Conservation (phyloP, 306 rosid species). For the Cicer bijugum region DNA sequence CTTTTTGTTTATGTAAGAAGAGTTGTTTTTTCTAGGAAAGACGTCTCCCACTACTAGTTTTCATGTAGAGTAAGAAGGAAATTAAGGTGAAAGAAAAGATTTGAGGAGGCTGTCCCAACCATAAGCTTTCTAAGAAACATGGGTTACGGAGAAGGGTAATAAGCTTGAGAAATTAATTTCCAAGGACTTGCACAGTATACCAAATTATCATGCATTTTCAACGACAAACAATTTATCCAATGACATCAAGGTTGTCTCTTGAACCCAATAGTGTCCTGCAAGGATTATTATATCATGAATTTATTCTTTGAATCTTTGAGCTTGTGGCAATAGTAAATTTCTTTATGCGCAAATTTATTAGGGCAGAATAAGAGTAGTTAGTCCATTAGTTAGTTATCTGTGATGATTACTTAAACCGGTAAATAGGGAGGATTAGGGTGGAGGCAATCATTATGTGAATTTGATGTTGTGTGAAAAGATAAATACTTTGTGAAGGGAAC, state of each 20-base stretch:
- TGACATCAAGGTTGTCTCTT: neutral
- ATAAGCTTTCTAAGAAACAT: too few relatives aligned
- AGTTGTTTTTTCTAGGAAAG: conserved; percentile 20
- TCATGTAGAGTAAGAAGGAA: conserved; percentile 7
- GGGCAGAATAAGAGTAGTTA: neutral
- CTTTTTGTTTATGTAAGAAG: too few relatives aligned
- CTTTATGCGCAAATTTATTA: neutral
- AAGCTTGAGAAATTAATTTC: too few relatives aligned
- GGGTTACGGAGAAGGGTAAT: too few relatives aligned
- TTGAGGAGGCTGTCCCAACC: neutral
- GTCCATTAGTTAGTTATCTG: neutral
- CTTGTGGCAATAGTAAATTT: neutral
- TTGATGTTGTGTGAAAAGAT: neutral
- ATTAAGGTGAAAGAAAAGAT: conserved; percentile 1
- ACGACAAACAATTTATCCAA: neutral
- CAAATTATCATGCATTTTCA: neutral
- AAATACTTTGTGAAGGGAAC: neutral
- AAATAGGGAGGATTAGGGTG: neutral
- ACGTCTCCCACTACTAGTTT: conserved; percentile 6
- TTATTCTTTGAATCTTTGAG: neutral
- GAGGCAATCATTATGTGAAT: neutral
- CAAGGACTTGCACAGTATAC: too few relatives aligned
- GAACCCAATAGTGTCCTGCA: neutral
- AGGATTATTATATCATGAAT: neutral
- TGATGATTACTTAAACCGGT: neutral